Base-by-base conservation (phyloP, 176 grass and related monocot genomes). In the Neostapfia colusana region DNA sequence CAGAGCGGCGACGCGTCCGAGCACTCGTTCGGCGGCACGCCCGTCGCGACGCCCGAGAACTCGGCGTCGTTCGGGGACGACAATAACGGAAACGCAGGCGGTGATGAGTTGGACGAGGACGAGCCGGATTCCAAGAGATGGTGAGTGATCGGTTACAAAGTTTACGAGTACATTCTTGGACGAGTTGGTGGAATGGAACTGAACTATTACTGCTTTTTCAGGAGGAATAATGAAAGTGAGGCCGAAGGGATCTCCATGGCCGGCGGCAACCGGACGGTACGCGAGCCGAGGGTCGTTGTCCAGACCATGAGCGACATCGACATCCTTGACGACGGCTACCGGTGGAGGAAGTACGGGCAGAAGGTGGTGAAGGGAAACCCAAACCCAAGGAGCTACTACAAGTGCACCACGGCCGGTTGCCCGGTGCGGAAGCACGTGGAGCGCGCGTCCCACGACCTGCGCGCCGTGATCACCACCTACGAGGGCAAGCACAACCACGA, bases 401-500 rank as follows among this genome's bases (percentile, higher is more conserved):
- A 97, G 75, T 97, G 94, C 91, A 97, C 94, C 43, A 93, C 91
- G 10, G 20, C 23, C 1, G 86, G 88, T 13, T 97, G 94, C 67
- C 94, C 90, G 20, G 94, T 97, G 70, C 68, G 94, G 73, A 97
- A 97, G 86, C 94, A 97, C 78, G 94, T 97, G 46, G 94, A 97
- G 88, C 92, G 94, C 80, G 94, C 94, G 73, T 91, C 91, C 0
- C 88, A 97, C 31, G 94, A 97, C 83, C 81, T 81, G 67, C 86
- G 94, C 54, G 86, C 94, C 13, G 94, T 97, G 86, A 91, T 97
- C 86, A 97, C 94, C 34, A 97, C 94, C 48, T 97, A 97, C 71
- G 94, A 97, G 72, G 94, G 94, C 11, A 97, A 97, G 85, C 94
- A 97, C 79, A 97, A 97, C 81, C 94, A 97, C 67, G 94, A 97